Evolutionary conservation across 768 basidiomycete species (phyloP), one percentile per base, ranked within the genome.

Genomic region (Russula griseocarnosa): DNA sequence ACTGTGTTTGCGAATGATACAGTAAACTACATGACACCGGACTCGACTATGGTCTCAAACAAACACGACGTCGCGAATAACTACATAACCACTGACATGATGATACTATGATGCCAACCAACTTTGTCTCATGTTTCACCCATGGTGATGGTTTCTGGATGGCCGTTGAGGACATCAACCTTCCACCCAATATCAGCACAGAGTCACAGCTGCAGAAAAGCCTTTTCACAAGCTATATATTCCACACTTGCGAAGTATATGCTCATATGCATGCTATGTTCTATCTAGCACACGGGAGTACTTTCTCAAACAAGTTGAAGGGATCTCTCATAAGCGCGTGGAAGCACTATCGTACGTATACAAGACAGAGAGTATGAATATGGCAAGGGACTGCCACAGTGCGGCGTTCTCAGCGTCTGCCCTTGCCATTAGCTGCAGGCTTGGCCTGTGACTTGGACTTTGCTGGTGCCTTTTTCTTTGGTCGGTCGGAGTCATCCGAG

Each of bases 401-500:
- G 16, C 14, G 26, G 9, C 6, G 3, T 22, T 46, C 54, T 69
- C 57, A 61, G 16, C 68, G 62, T 54, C 68, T 72, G 65, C 44
- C 42, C 67, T 70, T 71, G 18, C 70, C 70, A n/a, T 72, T 75
- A 16, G 65, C 58, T 66, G 73, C 72, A 32, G 60, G 68, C 55
- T 69, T 74, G n/a, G 68, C 32, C 60, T 42, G 24, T 22, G 60
- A 16, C 38, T 74, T 75, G 20, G 65, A 62, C 63, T 73, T 75
- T 8, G 69, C 44, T 34, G 73, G 66, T 54, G 70, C 66, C 65
- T 78, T 78, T 70, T 78, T 78, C 73, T 76, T 78, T 8, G 76
- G 77, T 14, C 74, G 72, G 50, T 78, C 77, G 10, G 75, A 76
- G 38, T 75, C 78, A 56, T 78, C 78, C 3, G 79, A 79, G 8